Evolutionary conservation across 2,329 filamentous ascomycete species (phyloP), one percentile per base, ranked within the genome.

Genomic region (Penicillium carneum): DNA sequence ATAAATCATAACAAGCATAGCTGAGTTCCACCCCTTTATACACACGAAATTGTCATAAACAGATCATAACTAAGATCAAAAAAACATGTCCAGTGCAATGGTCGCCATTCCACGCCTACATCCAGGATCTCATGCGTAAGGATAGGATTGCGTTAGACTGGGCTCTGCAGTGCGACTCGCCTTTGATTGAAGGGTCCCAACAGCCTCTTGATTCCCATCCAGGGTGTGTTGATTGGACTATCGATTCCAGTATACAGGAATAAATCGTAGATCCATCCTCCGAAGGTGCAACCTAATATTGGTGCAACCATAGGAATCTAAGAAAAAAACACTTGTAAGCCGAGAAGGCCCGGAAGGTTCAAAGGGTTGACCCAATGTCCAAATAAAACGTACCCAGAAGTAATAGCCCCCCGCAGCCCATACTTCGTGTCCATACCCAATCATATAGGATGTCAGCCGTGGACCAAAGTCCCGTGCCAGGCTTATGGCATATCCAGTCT

Each of bases 401-500:
- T 91, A 92, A 71, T 91, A 90, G 12, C 82, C 82, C 2, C 88
- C 88, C 0, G 87, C 85, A 10, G 81, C 83, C 86, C 88, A 92
- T 0, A 91, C 89, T 51, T 88, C 83, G 50, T 74, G 75, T 0
- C 88, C 88, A 71, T 92, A 92, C 2, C 90, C 90, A 56, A 91
- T 69, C 71, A 88, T 84, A 71, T 87, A 90, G 1, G 86, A 85
- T 63, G 90, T 85, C 45, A 91, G 74, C 11, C 89, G 81, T 10
- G 89, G 89, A 0, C 88, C 88, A 71, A 92, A 90, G 65, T 92
- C 90, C 75, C 90, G 83, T 38, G 88, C 89, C 43, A 90, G 76
- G 70, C 92, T 92, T 66, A 91, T 90, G 16, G 89, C 89, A 76
- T 90, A 92, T 39, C 90, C 89, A 1, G 89, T 92, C 74, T 92